Base-by-base conservation (phyloP, 768 basidiomycete species). In the Amanita inopinata region DNA sequence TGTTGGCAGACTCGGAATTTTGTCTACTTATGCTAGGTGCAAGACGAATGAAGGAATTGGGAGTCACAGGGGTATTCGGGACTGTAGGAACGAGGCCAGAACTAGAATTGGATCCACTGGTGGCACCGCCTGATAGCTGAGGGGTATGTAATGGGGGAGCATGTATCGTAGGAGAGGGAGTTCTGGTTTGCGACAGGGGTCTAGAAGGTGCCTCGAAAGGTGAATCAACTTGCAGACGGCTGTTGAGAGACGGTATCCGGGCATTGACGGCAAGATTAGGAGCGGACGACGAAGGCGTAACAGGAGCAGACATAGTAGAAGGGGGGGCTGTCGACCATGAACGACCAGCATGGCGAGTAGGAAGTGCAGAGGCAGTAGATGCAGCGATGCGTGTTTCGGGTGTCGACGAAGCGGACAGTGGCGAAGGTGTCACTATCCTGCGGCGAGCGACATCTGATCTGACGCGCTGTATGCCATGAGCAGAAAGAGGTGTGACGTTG, bases 121-220 rank as follows among this genome's bases (percentile, higher is more conserved):
- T 27, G 6, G 19, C 11, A 28, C n/a, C n/a, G n/a, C n/a, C n/a
- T n/a, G n/a, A 4, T 2, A 18, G 10, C 24, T 43, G 42, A 14
- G 34, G 42, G 17, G 22, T 35, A 25, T 43, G 33, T 11, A 24
- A 9, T 19, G 39, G 30, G 2, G 25, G 25, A n/a, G 27, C 27
- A 28, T 12, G 33, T 9, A 11, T 32, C 10, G 31, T 43, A 43
- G 41, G 41, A n/a, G 41, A 43, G 6, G 41, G 41, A 5, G 41
- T 43, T 11, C 32, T 25, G 28, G 27, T 14, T 28, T 9, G 11
- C 6, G 27, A 28, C 22, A 22, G 12, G 19, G 36, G 12, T 38
- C 27, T 28, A n/a, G 27, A 7, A 28, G 27, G 19, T 22, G 36
- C 24, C 15, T 31, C 32, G 10, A 23, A 42, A 5, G 32, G 14